A percentile compares a stretch with the other conserved stretches of the same genome.
These are phyloP conservation scores for Cercospora sojina DNA, from an alignment of 2,329 filamentous ascomycete species.

Conservation along the genomic window DNA sequence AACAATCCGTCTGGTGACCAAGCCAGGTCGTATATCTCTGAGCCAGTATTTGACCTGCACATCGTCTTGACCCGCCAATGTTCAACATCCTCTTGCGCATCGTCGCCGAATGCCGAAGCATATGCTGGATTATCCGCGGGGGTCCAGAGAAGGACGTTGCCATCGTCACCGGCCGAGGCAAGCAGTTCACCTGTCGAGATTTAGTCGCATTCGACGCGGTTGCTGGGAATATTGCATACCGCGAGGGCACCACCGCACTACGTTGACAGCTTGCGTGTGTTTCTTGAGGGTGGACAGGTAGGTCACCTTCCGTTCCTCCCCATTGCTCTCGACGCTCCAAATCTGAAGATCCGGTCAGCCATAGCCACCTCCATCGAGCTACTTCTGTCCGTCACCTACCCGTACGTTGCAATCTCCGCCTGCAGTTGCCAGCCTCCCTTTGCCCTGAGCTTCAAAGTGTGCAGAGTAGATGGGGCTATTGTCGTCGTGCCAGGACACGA, in stretches of 20 bases:
- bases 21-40: slow-evolving; percentile 96
- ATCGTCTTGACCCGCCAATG: slow-evolving; percentile 96
- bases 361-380: neutral
- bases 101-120: slow-evolving; percentile 69
- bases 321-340: slow-evolving; percentile 84
- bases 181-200: slow-evolving; percentile 74
- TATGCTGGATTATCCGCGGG: slow-evolving; percentile 73
- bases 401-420: slow-evolving; percentile 96
- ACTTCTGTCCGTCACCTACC: slow-evolving; percentile 54
- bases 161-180: slow-evolving; percentile 93
- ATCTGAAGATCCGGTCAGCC: slow-evolving; percentile 54
- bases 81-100: slow-evolving; percentile 88
- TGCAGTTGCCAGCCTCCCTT: slow-evolving; percentile 86
- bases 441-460: slow-evolving; percentile 91
- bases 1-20: slow-evolving; percentile 97
- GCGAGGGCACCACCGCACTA: slow-evolving; percentile 92
- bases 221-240: slow-evolving; percentile 54
- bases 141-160: slow-evolving; percentile 95
- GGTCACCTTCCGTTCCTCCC: slow-evolving; percentile 82
- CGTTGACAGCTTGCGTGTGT: slow-evolving; percentile 96
- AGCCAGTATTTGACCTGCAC: slow-evolving; percentile 82
- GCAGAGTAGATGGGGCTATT: slow-evolving; percentile 96
- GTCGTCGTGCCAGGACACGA: slow-evolving; percentile 98
- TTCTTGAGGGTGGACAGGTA: slow-evolving; percentile 90
- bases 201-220: neutral